Conservation (phyloP, 2,329 filamentous ascomycete species). For the Paecilomyces sp. region DNA sequence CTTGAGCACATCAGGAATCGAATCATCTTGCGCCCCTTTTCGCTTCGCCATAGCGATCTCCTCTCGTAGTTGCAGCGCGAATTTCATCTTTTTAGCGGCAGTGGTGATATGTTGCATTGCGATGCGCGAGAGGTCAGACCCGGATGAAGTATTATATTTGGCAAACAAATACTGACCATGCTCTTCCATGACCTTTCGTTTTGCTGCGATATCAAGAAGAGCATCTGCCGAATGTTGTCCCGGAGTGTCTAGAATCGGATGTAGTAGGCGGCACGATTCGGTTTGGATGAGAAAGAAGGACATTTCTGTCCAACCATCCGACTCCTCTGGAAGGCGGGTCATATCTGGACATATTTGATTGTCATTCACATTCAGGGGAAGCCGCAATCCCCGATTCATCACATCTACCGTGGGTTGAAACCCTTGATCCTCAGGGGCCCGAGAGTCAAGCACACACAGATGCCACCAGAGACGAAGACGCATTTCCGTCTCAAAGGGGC, state of each 20-base stretch:
- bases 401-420: slow-evolving; percentile 55
- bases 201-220: slow-evolving; percentile 5
- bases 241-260: slow-evolving; percentile 8
- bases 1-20: slow-evolving; percentile 5
- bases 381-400: slow-evolving; percentile 22
- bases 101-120: slow-evolving; percentile 9
- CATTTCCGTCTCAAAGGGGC: slow-evolving; percentile 55
- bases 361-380: slow-evolving; percentile 37
- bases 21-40: background rate
- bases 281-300: slow-evolving; percentile 15
- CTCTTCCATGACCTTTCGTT: background rate
- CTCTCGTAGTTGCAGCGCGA: slow-evolving; percentile 10
- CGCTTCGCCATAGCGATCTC: slow-evolving; percentile 7
- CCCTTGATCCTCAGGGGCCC: slow-evolving; percentile 54
- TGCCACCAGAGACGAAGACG: slow-evolving; percentile 56
- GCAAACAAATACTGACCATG: slow-evolving; percentile 3
- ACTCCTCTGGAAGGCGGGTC: slow-evolving; percentile 7
- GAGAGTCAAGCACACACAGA: slow-evolving; percentile 38
- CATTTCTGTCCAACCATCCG: slow-evolving; percentile 9
- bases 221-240: slow-evolving; percentile 5
- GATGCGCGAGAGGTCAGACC: slow-evolving; percentile 2
- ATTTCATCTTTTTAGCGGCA: slow-evolving; percentile 9
- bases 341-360: slow-evolving; percentile 9
- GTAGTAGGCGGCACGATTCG: slow-evolving; percentile 10
- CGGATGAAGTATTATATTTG: slow-evolving; percentile 5